Conservation (phyloP, 129 eudicot genomes). For the Flaveria brownii region DNA sequence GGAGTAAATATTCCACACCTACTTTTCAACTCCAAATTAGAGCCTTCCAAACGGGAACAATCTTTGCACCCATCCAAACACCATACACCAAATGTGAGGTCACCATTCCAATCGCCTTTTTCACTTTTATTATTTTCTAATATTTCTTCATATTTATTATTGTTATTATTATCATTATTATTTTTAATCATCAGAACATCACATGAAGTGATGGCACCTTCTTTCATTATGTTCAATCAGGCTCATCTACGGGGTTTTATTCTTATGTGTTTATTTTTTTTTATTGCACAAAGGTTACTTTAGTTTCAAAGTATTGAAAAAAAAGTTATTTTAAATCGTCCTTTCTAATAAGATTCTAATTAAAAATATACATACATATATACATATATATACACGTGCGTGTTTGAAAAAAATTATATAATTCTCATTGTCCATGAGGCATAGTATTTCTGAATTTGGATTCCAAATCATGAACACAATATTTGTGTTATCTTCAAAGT, state of each 20-base stretch:
- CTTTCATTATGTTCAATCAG: background rate
- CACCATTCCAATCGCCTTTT: conserved; percentile 2
- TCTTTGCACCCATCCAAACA: conserved; percentile 15
- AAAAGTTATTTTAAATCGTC: background rate
- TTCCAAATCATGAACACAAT: no score
- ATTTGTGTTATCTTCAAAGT: no score
- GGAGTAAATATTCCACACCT: conserved; percentile 30
- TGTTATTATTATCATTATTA: background rate
- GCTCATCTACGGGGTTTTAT: background rate
- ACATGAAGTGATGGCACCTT: background rate
- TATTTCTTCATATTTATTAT: background rate
- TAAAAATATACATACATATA: no score
- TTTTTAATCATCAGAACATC: background rate
- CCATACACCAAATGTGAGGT: conserved; percentile 28
- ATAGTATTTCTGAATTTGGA: no score
- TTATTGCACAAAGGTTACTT: background rate
- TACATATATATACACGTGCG: background rate
- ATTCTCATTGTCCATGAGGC: no score
- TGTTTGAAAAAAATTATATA: no score
- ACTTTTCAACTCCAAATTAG: conserved; percentile 31
- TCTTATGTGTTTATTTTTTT: background rate
- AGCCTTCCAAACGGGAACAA: conserved; percentile 29
- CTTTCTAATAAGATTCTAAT: background rate
- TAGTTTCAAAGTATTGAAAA: background rate
- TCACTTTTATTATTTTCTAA: background rate